Base-by-base conservation (phyloP, 1,284 basidiomycete species). In the Inonotus obliquus region DNA sequence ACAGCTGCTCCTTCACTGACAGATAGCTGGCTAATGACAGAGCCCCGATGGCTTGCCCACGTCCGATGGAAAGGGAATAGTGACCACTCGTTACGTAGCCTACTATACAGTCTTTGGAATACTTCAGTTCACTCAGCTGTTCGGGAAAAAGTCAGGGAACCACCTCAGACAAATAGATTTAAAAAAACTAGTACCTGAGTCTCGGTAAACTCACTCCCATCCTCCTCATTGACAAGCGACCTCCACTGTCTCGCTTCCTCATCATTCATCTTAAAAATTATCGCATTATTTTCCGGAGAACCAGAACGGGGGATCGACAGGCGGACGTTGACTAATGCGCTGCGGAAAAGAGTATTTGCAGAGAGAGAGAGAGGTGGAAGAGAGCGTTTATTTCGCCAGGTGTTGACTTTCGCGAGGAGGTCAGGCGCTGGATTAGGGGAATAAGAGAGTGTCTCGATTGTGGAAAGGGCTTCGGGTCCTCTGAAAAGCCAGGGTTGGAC, bases 41-140 rank as follows among this genome's bases (percentile, higher is more conserved):
- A 0, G 84, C 83, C 4, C 85, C 94, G 7, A 95, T 79, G 0
- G 83, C 92, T 67, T 84, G 84, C 0, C 91, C 92, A 57, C 81
- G 74, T 0, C 94, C 92, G 21, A 86, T 79, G 0, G 85, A 82
- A 1, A 96, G 78, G 0, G 92, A 94, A 69, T 83, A 89, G 65
- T 86, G 86, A 0, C 93, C 93, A 0, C 88, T 86, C 0, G 91
- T 89, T 4, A 94, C 80, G 67, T 90, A 92, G 0, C 94, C 94
- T 54, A 95, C 83, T 21, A 91, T 77, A 0, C 74, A 68, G 0
- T 75, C 73, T 44, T 37, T 37, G 17, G 59, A 53, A 45, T 37
- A 39, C 29, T 51, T 47, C 35, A 51, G 25, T 45, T 57, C 44
- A 19, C 62, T 60, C 53, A 63, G 44, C 62, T 63, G 79, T 80